These are phyloP conservation scores for Wickerhamomyces hampshirensis DNA, from an alignment of 805 yeast species.

Conservation along the genomic window DNA sequence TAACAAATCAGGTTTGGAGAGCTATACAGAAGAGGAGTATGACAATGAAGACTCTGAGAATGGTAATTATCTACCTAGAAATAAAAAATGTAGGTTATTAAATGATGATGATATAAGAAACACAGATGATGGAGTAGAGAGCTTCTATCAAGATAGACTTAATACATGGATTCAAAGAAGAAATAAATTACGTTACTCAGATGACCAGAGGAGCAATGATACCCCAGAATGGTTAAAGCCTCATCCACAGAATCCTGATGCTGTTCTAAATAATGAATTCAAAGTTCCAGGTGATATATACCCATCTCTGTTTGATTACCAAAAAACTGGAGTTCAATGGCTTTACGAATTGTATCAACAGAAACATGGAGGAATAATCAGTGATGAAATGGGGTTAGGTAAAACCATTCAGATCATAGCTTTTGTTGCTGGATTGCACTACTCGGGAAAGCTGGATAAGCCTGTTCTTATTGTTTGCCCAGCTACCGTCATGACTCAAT, in stretches of 20 bases:
- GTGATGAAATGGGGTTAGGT: conserved; percentile 98
- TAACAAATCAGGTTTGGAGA: conserved; percentile 15
- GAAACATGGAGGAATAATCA: conserved; percentile 89
- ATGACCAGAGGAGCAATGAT: conserved; percentile 11
- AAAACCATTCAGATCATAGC: conserved; percentile 92
- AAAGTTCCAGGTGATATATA: conserved; percentile 87
- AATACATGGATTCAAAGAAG: conserved; percentile 55
- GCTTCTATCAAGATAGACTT: conserved; percentile 54
- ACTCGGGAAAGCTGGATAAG: conserved; percentile 64
- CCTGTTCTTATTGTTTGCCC: conserved; percentile 92
- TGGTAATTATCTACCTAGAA: conserved; percentile 13
- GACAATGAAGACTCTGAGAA: conserved; percentile 16
- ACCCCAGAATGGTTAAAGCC: conserved; percentile 61
- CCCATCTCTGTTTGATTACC: conserved; percentile 84
- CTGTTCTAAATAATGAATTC: conserved; percentile 63
- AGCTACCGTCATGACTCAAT: conserved; percentile 91
- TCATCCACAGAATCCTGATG: conserved; percentile 76
- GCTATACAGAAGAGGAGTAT: conserved; percentile 10
- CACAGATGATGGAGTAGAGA: conserved; percentile 81
- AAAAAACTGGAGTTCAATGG: conserved; percentile 97
- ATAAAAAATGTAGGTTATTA: conserved; percentile 12
- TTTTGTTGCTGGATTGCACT: conserved; percentile 85
- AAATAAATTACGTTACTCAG: conserved; percentile 34
- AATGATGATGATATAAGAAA: conserved; percentile 35
- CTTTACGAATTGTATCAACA: conserved; percentile 90